phyloP scores from a whole-genome alignment of 2,329 filamentous ascomycete species.

The Clarireedia monteithiana region DNA sequence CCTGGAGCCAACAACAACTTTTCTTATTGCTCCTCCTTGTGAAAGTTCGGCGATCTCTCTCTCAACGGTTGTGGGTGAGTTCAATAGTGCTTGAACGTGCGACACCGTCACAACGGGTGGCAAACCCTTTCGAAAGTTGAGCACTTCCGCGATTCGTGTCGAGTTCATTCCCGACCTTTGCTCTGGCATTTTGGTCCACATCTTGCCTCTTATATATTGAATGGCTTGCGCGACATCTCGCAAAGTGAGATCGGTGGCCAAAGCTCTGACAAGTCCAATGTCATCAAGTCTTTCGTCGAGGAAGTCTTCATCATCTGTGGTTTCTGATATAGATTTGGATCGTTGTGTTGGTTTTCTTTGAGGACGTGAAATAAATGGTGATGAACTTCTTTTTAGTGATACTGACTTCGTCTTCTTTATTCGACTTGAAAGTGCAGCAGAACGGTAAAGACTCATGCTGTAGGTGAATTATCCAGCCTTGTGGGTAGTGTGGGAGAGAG shows the following conservation, averaged over 20 bases:
- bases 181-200: constrained; percentile 58
- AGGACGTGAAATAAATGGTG: constrained; percentile 24
- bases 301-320: constrained; percentile 24
- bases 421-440: constrained; percentile 26
- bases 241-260: constrained; percentile 48
- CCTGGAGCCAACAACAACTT: constrained; percentile 53
- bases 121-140: constrained; percentile 51
- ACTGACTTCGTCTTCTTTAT: constrained; percentile 26
- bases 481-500: no score
- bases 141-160: constrained; percentile 52
- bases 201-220: constrained; percentile 49
- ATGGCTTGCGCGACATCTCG: constrained; percentile 59
- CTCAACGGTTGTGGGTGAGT: constrained; percentile 56
- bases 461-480: neutral
- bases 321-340: constrained; percentile 10
- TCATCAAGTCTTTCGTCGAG: constrained; percentile 49
- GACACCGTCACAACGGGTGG: constrained; percentile 58
- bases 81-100: constrained; percentile 57
- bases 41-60: constrained; percentile 57
- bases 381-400: constrained; percentile 22
- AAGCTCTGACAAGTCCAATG: constrained; percentile 45
- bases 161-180: constrained; percentile 53
- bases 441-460: constrained; percentile 26
- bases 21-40: constrained; percentile 48
- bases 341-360: constrained; percentile 24